phyloP scores from a whole-genome alignment of 2,329 filamentous ascomycete species.

The Passalora sequoiae region DNA sequence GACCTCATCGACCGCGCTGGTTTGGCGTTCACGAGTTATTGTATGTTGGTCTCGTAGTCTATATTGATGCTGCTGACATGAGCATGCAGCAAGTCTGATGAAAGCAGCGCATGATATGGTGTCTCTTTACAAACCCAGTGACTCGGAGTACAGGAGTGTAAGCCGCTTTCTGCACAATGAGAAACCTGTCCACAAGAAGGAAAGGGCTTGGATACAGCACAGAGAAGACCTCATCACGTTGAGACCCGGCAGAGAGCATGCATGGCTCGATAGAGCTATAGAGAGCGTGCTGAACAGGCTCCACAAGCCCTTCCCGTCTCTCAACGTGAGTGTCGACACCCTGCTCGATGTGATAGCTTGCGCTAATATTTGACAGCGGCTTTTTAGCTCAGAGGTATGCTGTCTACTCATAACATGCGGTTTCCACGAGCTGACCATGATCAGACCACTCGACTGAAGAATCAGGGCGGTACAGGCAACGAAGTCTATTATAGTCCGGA shows the following conservation, averaged over 20 bases:
- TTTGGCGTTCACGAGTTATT: no score
- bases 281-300: conserved; percentile 26
- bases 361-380: no score
- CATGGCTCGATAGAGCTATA: conserved; percentile 37
- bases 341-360: no score
- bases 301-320: no score
- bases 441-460: no score
- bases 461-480: no score
- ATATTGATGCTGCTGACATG: not conserved
- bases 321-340: no score
- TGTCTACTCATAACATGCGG: no score
- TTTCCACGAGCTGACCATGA: no score
- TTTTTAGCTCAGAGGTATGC: no score
- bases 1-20: no score
- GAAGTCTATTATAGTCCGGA: conserved; percentile 26
- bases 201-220: conserved; percentile 32
- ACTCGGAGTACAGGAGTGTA: not conserved
- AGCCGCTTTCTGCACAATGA: not conserved
- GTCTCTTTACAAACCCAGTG: not conserved
- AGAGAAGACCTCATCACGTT: conserved; percentile 41
- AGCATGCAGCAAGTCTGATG: not conserved
- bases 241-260: conserved; percentile 36
- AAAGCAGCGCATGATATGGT: not conserved
- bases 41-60: conserved; percentile 16
- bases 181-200: conserved; percentile 21